These are phyloP conservation scores for Phycomyces blakesleeanus DNA, from an alignment of 192 early-diverging fungal genomes.

Conservation along the genomic window DNA sequence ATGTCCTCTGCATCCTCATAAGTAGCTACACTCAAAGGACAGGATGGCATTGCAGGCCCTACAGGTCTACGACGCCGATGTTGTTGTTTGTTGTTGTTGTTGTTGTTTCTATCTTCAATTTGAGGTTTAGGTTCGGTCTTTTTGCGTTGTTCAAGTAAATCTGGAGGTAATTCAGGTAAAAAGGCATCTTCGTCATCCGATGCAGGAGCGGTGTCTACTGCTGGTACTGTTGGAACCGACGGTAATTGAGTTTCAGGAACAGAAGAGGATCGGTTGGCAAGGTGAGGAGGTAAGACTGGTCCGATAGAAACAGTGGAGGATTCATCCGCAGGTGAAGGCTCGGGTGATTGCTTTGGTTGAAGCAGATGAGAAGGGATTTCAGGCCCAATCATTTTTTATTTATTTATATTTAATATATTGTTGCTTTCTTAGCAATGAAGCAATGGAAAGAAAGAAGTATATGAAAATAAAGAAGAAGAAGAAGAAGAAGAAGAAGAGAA, in stretches of 20 bases:
- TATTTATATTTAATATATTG: too few species aligned
- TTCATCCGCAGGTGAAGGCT: neutral
- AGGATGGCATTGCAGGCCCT: slow-evolving; percentile 21
- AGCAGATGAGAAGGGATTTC: slow-evolving; percentile 10
- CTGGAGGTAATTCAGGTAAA: slow-evolving; percentile 31
- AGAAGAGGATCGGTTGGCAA: too few species aligned
- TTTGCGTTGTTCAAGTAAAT: slow-evolving; percentile 14
- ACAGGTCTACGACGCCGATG: slow-evolving; percentile 18
- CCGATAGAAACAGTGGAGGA: neutral
- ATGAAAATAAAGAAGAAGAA: neutral
- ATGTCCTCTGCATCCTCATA: slow-evolving; percentile 27
- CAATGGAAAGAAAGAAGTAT: neutral
- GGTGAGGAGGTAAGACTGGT: neutral
- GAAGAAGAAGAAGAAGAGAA: neutral
- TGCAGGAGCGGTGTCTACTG: neutral
- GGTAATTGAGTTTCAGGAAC: neutral
- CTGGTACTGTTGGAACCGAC: too few species aligned
- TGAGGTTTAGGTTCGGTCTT: too few species aligned
- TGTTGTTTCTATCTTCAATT: too few species aligned
- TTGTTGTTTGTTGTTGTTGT: too few species aligned
- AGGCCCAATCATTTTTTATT: neutral
- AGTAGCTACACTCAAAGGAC: neutral
- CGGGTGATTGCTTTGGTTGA: slow-evolving; percentile 4
- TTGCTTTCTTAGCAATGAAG: too few species aligned
- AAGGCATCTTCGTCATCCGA: slow-evolving; percentile 21